Percentiles rank a stretch among this genome's conserved stretches.
Conservation (phyloP, 75 land plant genomes). For the Ceratopteris richardii region DNA sequence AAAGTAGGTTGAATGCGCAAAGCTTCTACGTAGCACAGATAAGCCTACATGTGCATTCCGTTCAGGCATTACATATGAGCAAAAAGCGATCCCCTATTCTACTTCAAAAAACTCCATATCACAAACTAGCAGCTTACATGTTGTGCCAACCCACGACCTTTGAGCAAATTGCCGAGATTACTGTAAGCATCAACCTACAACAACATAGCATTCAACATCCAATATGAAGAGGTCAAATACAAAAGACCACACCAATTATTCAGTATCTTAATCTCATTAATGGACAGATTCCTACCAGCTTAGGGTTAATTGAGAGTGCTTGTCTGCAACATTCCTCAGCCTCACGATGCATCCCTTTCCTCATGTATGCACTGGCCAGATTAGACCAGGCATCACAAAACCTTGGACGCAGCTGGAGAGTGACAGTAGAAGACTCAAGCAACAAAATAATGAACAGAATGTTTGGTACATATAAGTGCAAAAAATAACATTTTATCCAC, state of each 20-base stretch:
- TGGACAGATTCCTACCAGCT: no score
- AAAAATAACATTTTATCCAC: conserved; percentile 23
- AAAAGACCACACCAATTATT: not conserved
- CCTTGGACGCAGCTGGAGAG: conserved; percentile 74
- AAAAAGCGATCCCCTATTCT: no score
- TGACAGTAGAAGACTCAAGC: not conserved
- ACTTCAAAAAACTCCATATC: no score
- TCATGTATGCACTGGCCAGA: conserved; percentile 94
- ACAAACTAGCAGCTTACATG: conserved; percentile 50
- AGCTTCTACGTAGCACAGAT: conserved; percentile 84
- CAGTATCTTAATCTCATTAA: no score
- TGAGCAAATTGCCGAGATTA: conserved; percentile 90
- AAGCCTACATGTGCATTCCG: conserved; percentile 45
- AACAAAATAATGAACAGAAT: not conserved
- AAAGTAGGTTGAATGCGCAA: conserved; percentile 80
- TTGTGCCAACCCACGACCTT: conserved; percentile 85
- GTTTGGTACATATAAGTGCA: not conserved
- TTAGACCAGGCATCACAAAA: conserved; percentile 99
- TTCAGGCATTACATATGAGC: not conserved
- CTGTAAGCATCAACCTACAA: conserved; percentile 99
- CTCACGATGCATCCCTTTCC: conserved; percentile 82
- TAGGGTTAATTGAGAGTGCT: conserved; percentile 82
- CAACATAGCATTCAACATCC: not conserved
- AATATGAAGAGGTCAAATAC: not conserved
- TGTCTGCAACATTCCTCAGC: conserved; percentile 94